Evolutionary conservation across 2,329 filamentous ascomycete species (phyloP), one percentile per base, ranked within the genome.

Genomic region (Ceratocystiopsis sp.): DNA sequence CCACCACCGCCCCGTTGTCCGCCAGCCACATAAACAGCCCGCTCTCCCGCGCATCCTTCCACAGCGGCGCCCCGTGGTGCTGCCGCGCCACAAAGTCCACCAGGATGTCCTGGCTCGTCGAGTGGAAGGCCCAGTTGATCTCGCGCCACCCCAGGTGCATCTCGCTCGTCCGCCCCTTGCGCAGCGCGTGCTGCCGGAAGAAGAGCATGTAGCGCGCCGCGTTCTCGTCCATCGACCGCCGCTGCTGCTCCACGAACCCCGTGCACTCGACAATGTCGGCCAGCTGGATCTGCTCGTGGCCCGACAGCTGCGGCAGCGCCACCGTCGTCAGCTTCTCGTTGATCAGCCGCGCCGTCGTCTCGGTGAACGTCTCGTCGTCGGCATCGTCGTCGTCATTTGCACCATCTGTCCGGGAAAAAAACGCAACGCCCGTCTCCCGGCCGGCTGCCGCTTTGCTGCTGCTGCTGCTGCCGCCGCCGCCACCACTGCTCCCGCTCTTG

Each of bases 1-100:
- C 59, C 68, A 91, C 84, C 56, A 96, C 65, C 18, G 85, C 78
- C 43, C 71, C 73, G 16, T 69, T 60, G 58, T 95, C 87, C 0
- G 77, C 75, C 49, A 98, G 69, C 89, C 91, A 98, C 78, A 95
- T 89, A 55, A 94, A 95, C 44, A 96, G 70, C 12, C 91, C 91
- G 50, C 81, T 84, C 56, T 93, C 81, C 39, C 81, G 72, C 2
- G 89, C 91, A 52, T 87, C 73, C 49, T 81, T 73, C 91, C 91
- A 98, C 8, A 80, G 64, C 64, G 96, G 69, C 46, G 75, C 79
- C 1, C 80, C 80, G 49, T 86, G 80, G 52, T 81, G 86, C 53
- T 93, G 84, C 17, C 75, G 68, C 12, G 78, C 77, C 11, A 94
- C 80, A 52, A 94, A 78, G 57, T 94, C 84, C 1, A 82, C 67